Conservation (phyloP, 441 rosid genomes). For the Lagerstroemia fauriei region DNA sequence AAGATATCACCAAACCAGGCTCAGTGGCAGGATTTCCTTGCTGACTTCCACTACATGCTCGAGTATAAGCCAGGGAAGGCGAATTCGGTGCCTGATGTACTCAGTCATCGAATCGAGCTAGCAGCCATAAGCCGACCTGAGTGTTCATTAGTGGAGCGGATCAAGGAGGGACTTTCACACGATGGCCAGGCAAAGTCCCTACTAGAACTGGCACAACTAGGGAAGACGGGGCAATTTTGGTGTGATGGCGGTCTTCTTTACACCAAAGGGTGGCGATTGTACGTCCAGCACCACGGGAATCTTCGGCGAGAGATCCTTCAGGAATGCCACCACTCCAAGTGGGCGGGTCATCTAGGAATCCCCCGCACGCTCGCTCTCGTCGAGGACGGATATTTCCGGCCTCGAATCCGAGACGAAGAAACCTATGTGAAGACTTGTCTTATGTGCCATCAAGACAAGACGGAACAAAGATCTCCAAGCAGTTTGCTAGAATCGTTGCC, state of each 20-base stretch:
- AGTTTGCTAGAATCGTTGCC: not conserved
- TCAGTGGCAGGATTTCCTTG: slow-evolving; percentile 7
- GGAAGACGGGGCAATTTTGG: not conserved
- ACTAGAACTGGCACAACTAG: not conserved
- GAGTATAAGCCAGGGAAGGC: not conserved
- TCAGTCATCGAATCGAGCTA: not conserved
- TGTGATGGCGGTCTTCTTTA: not conserved
- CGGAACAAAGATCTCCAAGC: not conserved
- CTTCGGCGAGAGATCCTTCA: not conserved
- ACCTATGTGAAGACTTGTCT: not conserved
- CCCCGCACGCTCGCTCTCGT: not conserved
- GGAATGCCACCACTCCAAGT: not conserved
- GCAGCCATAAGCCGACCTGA: not conserved
- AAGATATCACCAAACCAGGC: not conserved
- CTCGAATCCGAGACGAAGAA: not conserved
- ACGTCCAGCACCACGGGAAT: not conserved
- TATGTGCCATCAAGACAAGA: not conserved
- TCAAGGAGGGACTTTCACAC: not conserved
- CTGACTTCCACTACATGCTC: not conserved
- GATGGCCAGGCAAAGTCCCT: not conserved
- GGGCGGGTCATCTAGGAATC: not conserved
- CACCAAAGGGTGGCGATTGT: not conserved
- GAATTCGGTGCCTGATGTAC: not conserved
- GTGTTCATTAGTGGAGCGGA: not conserved
- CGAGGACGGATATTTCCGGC: not conserved